Base-by-base conservation (phyloP, 805 yeast species). In the Zygoascus bituminiphila region DNA sequence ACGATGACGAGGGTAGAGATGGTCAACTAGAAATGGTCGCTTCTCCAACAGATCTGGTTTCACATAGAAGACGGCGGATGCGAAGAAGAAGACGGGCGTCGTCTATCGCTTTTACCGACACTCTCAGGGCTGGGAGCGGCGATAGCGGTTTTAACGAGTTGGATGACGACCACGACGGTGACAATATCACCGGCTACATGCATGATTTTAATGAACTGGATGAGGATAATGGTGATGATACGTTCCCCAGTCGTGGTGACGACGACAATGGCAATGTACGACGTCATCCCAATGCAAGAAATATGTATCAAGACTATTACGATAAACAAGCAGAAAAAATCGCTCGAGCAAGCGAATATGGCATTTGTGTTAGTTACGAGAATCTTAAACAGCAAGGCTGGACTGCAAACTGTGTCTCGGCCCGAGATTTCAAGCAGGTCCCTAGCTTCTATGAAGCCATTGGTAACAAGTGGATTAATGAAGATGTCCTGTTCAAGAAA, bases 361-460 rank as follows among this genome's bases (percentile, higher is more conserved):
- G 58, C 8, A 31, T 21, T 2, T 54, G 56, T 53, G 12, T 39
- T 12, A 49, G 41, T 25, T 42, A 46, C n/a, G 52, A 51, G 22
- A 26, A 51, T 9, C 47, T 77, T 22, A 64, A 64, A 7, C 80
- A 75, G 42, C 74, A 71, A 48, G 77, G 73, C 25, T 81, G 87
- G 86, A 72, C 82, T 0, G 62, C 72, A 5, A 67, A 65, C 43
- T 68, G 67, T 9, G 59, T 80, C 1, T 61, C 63, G 19, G 59
- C 66, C 1, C 54, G 54, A 4, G 68, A 60, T 47, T 81, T 82
- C 64, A 68, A 71, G 48, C 63, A 65, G n/a, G 86, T 81, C 5
- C 59, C 64, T 33, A 69, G 76, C 4, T 51, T 79, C 2, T 58
- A 64, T n/a, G 73, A 72, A 10, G 64, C 78, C 45, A 65, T 71